These are phyloP conservation scores for Thielaviopsis musarum DNA, from an alignment of 2,329 filamentous ascomycete species.

Conservation along the genomic window DNA sequence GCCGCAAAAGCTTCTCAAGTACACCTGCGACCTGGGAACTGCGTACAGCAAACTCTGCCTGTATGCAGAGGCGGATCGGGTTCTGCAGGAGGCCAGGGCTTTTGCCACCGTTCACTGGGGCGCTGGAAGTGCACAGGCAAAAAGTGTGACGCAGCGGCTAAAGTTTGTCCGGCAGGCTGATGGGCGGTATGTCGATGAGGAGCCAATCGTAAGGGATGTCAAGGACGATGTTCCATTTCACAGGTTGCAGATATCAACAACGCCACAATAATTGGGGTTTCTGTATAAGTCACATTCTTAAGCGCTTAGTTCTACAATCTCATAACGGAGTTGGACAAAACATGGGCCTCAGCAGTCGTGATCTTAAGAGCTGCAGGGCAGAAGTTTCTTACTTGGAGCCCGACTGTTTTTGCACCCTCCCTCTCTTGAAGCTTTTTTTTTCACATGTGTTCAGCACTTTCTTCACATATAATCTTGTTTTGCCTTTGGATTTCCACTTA, in stretches of 20 bases:
- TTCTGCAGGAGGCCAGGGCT: background rate
- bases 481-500: no score
- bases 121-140: background rate
- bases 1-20: background rate
- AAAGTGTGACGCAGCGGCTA: background rate
- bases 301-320: background rate
- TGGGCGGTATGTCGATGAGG: background rate
- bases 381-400: no score
- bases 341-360: no score
- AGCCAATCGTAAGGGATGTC: background rate
- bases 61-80: background rate
- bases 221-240: background rate
- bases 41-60: background rate
- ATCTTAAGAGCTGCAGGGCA: no score
- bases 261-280: background rate
- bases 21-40: background rate
- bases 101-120: background rate
- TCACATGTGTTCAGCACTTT: no score
- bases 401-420: no score
- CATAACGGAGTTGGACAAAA: no score
- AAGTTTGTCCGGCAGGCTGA: background rate
- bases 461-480: no score
- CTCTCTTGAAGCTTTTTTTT: no score
- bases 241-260: background rate
- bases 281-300: background rate